phyloP scores from a whole-genome alignment of 2,329 filamentous ascomycete genomes.

The Dryadomyces quercus-mongolicae region DNA sequence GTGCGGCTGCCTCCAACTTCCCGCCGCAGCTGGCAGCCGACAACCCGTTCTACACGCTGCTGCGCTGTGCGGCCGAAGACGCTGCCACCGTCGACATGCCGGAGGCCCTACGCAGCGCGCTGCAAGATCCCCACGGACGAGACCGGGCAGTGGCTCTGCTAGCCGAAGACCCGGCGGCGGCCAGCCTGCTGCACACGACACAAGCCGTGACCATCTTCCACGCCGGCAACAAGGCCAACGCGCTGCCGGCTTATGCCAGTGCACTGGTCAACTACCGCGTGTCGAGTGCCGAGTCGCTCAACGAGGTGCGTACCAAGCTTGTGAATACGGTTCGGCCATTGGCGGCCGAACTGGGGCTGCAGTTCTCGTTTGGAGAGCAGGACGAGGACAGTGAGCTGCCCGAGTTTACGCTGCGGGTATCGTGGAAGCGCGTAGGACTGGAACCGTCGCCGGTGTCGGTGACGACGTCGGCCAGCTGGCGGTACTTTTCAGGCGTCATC shows the following conservation, averaged over 20 bases:
- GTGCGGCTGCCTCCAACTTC: slow-evolving; percentile 23
- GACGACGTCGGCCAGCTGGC: background rate
- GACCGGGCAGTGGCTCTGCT: slow-evolving; percentile 22
- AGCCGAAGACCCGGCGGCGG: background rate
- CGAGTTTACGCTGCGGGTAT: background rate
- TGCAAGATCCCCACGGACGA: slow-evolving; percentile 32
- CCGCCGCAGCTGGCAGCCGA: slow-evolving; percentile 21
- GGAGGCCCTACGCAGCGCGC: background rate
- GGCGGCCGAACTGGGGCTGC: background rate
- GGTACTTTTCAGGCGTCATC: background rate
- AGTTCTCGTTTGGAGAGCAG: background rate
- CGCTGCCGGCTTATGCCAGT: slow-evolving; percentile 46
- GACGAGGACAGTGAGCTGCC: background rate
- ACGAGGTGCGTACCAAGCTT: background rate
- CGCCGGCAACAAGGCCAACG: slow-evolving; percentile 54
- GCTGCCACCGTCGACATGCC: background rate
- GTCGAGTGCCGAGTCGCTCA: slow-evolving; percentile 34
- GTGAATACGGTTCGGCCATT: background rate
- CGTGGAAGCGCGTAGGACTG: background rate
- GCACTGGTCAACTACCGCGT: slow-evolving; percentile 48
- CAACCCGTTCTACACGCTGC: slow-evolving; percentile 29
- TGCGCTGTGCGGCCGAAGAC: slow-evolving; percentile 28
- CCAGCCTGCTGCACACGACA: slow-evolving; percentile 43
- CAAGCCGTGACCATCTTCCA: slow-evolving; percentile 46
- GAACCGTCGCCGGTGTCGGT: background rate